Evolutionary conservation across 2,329 filamentous ascomycete genomes (phyloP), one percentile per base, ranked within the genome.

Genomic region (Cordyceps tenuipes): DNA sequence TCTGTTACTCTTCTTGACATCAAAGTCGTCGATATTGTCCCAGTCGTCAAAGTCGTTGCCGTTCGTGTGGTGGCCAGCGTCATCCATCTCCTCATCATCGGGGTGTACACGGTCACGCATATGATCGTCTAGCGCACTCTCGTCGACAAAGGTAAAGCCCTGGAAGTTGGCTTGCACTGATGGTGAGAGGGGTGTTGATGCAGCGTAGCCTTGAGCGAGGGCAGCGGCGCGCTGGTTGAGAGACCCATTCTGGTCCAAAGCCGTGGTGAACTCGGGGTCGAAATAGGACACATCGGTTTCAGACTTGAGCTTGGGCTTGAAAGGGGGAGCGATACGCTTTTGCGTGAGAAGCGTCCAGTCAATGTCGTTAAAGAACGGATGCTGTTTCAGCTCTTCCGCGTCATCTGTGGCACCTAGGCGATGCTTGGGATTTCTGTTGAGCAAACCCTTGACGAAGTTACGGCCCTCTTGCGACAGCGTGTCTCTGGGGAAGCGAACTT

Each of bases 111-210:
- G 75, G 62, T 79, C 79, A 60, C 76, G 75, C 84, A 90, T 91
- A 65, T 94, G 87, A 64, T 93, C 90, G 57, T 97, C 92, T 60
- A 99, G 86, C 2, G 90, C 90, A 69, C 90, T 97, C 76, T 97
- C 93, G 68, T 97, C 94, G n/a, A 97, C 94, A 72, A 96, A 99
- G 0, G 94, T 99, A 74, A 99, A 99, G 39, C 94, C 94, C 69
- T 94, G 90, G 79, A 99, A 99, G 70, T 97, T 97, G 64, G 93
- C 94, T 75, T 99, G 94, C 75, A 97, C 92, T 2, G 91, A 95
- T 0, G 94, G 94, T 15, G 91, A 96, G 26, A 99, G 79, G 0
- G 94, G 94, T 0, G 94, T 99, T 15, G 90, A 96, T 8, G 91
- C 90, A 6, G 90, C 87, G 70, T 94, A 90, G 43, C 92, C 92